A percentile compares a stretch with the other conserved stretches of the same genome.
Conservation (phyloP, 257 asterid genomes). For the Rhazya stricta region DNA sequence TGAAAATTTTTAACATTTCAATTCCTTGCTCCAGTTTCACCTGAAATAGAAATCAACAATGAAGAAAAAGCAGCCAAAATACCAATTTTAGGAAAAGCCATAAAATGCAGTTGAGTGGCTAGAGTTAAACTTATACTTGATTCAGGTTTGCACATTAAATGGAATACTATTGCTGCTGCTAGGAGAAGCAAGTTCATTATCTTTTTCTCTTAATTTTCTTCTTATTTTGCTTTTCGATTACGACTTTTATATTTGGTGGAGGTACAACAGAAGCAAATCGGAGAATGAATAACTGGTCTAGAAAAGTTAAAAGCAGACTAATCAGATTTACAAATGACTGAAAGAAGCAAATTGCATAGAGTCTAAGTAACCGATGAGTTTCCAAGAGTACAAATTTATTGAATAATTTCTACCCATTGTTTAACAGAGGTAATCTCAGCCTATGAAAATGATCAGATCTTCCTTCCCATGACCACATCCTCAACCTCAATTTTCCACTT, state of each 20-base stretch:
- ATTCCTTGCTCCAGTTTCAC: conserved; percentile 86
- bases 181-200: neutral
- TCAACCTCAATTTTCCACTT: neutral
- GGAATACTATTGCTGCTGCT: neutral
- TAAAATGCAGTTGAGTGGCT: neutral
- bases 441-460: neutral
- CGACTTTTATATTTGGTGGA: too few relatives aligned
- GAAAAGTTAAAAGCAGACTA: neutral
- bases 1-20: conserved; percentile 86
- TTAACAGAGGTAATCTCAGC: neutral
- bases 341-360: too few relatives aligned
- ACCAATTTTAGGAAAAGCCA: neutral
- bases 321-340: too few relatives aligned
- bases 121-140: neutral
- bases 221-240: neutral
- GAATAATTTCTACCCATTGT: neutral
- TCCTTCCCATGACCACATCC: neutral
- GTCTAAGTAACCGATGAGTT: neutral
- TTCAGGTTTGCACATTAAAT: neutral
- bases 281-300: neutral
- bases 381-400: neutral
- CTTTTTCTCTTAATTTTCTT: neutral
- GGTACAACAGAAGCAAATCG: neutral
- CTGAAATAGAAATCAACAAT: conserved; percentile 35
- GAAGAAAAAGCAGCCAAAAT: neutral